phyloP scores from a whole-genome alignment of 1,284 basidiomycete genomes.

The Trametes pubescens region DNA sequence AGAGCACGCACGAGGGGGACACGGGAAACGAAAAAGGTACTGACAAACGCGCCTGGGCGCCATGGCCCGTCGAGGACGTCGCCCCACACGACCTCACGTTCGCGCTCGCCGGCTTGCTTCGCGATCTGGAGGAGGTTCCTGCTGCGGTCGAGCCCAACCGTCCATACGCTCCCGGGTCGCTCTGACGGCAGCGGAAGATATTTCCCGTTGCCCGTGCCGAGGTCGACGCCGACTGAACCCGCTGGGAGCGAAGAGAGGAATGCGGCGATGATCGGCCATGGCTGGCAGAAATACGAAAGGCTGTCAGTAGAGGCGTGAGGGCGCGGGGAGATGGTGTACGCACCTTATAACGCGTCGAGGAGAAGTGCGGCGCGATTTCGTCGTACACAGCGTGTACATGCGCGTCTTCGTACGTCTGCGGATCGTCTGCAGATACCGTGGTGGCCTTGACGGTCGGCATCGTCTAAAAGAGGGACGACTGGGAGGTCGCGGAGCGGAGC shows the following conservation, averaged over 20 bases:
- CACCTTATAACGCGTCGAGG: conserved; percentile 93
- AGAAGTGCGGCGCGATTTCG: conserved; percentile 91
- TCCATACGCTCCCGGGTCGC: conserved; percentile 66
- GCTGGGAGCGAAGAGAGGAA: conserved; percentile 82
- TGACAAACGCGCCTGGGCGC: conserved; percentile 81
- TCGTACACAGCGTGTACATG: conserved; percentile 92
- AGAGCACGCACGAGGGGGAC: not conserved
- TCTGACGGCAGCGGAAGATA: conserved; percentile 80
- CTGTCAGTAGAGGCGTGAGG: not conserved
- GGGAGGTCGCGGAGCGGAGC: not conserved
- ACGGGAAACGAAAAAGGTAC: conserved; percentile 42
- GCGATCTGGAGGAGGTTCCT: conserved; percentile 82
- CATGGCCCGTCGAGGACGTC: conserved; percentile 77
- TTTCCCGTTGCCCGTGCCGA: conserved; percentile 98
- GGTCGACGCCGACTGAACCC: conserved; percentile 90
- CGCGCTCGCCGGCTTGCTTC: conserved; percentile 56
- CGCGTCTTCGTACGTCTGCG: conserved; percentile 69
- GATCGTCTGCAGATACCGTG: conserved; percentile 53
- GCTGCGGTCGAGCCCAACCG: conserved; percentile 87
- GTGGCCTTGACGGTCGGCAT: conserved; percentile 48
- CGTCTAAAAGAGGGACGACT: not conserved
- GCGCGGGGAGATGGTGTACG: not conserved
- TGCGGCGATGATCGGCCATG: conserved; percentile 91
- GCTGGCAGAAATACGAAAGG: conserved; percentile 52
- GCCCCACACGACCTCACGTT: conserved; percentile 79